phyloP scores from a whole-genome alignment of 805 yeast species.

The Zygosaccharomyces bisporus region DNA sequence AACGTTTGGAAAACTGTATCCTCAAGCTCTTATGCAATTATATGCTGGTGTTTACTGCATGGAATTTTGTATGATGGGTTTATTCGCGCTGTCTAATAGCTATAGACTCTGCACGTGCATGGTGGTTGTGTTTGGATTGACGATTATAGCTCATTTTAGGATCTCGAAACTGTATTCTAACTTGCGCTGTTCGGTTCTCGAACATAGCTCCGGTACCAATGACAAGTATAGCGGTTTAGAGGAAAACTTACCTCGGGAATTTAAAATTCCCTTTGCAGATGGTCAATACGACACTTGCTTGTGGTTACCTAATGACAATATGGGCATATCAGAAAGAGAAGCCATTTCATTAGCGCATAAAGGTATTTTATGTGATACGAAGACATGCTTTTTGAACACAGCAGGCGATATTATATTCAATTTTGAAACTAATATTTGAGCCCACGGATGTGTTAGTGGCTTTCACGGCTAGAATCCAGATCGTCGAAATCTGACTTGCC shows the following conservation, averaged over 20 bases:
- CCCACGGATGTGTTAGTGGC: neutral
- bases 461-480: constrained; percentile 6
- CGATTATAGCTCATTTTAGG: constrained; percentile 55
- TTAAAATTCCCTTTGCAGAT: constrained; percentile 18
- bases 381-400: constrained; percentile 14
- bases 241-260: constrained; percentile 1
- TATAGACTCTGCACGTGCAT: constrained; percentile 46
- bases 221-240: constrained; percentile 5
- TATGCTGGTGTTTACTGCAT: constrained; percentile 79
- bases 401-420: constrained; percentile 18
- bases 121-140: constrained; percentile 47
- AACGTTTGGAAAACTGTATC: constrained; percentile 66
- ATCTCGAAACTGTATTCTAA: constrained; percentile 35
- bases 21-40: constrained; percentile 69
- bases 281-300: constrained; percentile 21
- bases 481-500: constrained; percentile 24
- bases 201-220: constrained; percentile 3
- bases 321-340: constrained; percentile 35
- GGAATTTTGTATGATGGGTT: constrained; percentile 73
- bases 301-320: constrained; percentile 44
- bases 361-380: constrained; percentile 14
- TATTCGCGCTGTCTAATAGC: constrained; percentile 59
- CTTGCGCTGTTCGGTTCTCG: constrained; percentile 11
- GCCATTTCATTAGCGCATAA: constrained; percentile 15
- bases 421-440: neutral